Percentiles rank a stretch among this genome's conserved stretches.
Conservation (phyloP, 805 yeast genomes). For the Ogataea siamensis region DNA sequence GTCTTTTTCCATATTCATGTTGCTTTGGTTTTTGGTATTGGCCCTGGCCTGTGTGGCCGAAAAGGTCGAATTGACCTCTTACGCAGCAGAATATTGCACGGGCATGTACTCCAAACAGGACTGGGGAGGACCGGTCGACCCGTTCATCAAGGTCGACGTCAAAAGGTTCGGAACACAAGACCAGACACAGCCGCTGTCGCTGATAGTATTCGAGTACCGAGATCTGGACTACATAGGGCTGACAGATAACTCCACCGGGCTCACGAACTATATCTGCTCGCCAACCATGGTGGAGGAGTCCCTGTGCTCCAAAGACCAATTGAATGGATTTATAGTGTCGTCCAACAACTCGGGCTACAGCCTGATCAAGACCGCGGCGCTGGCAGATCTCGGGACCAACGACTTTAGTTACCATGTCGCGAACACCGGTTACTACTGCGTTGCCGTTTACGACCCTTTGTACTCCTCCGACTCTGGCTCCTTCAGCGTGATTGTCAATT, state of each 20-base stretch:
- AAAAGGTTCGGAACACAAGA: constrained; percentile 28
- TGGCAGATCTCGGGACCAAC: constrained; percentile 58
- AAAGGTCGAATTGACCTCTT: constrained; percentile 47
- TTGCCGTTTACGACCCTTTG: constrained; percentile 59
- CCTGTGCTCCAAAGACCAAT: constrained; percentile 52
- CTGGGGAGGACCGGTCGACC: constrained; percentile 78
- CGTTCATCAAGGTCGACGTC: constrained; percentile 54
- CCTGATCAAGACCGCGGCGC: constrained; percentile 53
- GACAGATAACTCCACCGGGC: constrained; percentile 38
- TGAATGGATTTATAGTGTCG: constrained; percentile 62
- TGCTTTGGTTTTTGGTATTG: constrained; percentile 5
- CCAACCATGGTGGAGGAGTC: constrained; percentile 54
- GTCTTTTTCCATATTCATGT: constrained; percentile 1
- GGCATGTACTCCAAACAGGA: constrained; percentile 88
- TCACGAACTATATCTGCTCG: constrained; percentile 69
- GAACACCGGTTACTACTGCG: constrained; percentile 89
- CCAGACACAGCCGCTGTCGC: constrained; percentile 49
- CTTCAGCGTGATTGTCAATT: constrained; percentile 69
- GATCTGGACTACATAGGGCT: constrained; percentile 72
- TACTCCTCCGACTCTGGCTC: constrained; percentile 29
- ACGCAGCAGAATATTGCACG: constrained; percentile 67
- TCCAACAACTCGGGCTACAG: constrained; percentile 42
- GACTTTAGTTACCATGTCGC: constrained; percentile 61
- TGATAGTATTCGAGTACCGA: constrained; percentile 79
- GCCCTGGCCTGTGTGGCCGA: constrained; percentile 34